phyloP scores from a whole-genome alignment of 192 early-diverging fungal species.

The Chytriomyces confervae region DNA sequence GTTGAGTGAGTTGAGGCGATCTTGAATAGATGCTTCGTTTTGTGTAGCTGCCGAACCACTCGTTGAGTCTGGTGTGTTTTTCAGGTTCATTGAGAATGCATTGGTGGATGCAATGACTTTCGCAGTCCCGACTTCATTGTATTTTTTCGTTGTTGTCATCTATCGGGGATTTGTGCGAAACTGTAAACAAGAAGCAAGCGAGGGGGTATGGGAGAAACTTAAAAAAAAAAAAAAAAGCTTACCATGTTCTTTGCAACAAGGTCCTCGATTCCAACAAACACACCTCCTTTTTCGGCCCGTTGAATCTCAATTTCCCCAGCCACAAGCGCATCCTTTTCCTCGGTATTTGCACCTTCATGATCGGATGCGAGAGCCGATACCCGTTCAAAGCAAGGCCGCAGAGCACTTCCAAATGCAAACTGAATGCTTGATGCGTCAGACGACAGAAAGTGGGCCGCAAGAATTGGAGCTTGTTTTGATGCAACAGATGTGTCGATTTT shows the following conservation, averaged over 20 bases:
- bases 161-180: background rate
- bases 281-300: conserved; percentile 8
- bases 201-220: background rate
- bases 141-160: conserved; percentile 19
- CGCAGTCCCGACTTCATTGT: conserved; percentile 7
- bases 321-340: conserved; percentile 5
- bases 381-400: conserved; percentile 50
- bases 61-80: background rate
- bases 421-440: conserved; percentile 19
- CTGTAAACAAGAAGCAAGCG: background rate
- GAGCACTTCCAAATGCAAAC: conserved; percentile 41
- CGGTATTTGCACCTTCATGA: background rate
- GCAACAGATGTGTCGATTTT: background rate
- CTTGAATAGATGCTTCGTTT: conserved; percentile 52
- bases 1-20: conserved; percentile 43
- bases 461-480: conserved; percentile 21
- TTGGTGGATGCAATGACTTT: conserved; percentile 18
- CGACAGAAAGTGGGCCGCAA: conserved; percentile 34
- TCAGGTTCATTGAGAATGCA: conserved; percentile 20
- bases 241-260: conserved; percentile 6
- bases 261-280: conserved; percentile 12
- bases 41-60: conserved; percentile 7
- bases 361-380: conserved; percentile 34
- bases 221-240: background rate
- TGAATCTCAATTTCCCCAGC: conserved; percentile 3